A percentile compares a stretch with the other conserved stretches of the same genome.
Evolutionary conservation across 2,329 filamentous ascomycete species (phyloP).

Genomic region (Colletotrichum sp.): DNA sequence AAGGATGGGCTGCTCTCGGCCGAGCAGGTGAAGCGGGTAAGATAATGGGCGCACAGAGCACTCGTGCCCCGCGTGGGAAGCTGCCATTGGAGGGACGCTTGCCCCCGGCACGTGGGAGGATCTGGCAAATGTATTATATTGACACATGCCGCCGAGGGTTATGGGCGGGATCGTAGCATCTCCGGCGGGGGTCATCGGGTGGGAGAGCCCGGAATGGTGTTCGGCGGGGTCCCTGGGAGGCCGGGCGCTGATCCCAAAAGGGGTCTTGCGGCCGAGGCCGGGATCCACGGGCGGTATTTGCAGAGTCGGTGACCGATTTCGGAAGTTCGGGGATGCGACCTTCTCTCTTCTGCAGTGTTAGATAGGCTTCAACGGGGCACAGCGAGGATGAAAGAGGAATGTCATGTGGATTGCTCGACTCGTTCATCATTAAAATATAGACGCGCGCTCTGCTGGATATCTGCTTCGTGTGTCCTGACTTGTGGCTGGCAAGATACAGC

Average conservation of each 20-base stretch:
- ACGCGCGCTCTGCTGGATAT: background rate
- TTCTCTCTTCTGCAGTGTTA: background rate
- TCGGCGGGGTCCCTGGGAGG: background rate
- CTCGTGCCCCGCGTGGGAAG: background rate
- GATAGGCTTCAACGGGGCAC: background rate
- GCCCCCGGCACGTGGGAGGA: background rate
- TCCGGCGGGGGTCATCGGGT: constrained; percentile 10
- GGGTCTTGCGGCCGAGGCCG: background rate
- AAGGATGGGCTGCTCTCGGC: background rate
- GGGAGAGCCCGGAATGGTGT: constrained; percentile 7
- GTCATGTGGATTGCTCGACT: background rate
- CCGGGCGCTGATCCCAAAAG: constrained; percentile 12
- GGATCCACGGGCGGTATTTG: background rate
- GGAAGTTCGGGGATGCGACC: background rate
- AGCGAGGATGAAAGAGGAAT: background rate
- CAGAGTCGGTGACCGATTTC: constrained; percentile 8
- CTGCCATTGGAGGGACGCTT: background rate
- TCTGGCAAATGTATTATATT: background rate
- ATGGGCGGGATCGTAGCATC: constrained; percentile 10
- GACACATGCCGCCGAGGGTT: constrained; percentile 12
- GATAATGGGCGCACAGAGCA: background rate
- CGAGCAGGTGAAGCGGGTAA: background rate
- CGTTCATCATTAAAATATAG: background rate
- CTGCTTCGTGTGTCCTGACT: background rate
- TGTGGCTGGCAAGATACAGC: background rate